phyloP scores from a whole-genome alignment of 441 rosid species.

The Aquilaria agallochum region DNA sequence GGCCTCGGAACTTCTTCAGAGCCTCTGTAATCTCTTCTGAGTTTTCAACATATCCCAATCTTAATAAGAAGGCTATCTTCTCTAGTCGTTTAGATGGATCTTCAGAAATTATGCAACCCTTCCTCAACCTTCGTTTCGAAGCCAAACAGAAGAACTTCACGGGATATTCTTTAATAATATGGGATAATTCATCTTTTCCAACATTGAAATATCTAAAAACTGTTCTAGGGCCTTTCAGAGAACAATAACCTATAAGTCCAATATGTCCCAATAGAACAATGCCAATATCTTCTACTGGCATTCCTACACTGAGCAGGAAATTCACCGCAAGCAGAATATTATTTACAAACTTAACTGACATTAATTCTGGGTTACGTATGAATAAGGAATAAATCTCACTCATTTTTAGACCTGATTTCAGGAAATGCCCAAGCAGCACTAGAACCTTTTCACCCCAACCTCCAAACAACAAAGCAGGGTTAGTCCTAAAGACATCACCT shows the following conservation, averaged over 20 bases:
- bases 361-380: slow-evolving; percentile 45
- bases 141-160: slow-evolving; percentile 49
- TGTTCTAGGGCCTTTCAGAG: slow-evolving; percentile 52
- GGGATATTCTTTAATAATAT: slow-evolving; percentile 55
- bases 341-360: slow-evolving; percentile 38
- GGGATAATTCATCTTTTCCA: slow-evolving; percentile 33
- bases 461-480: slow-evolving; percentile 53
- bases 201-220: slow-evolving; percentile 40
- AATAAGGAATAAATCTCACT: slow-evolving; percentile 40
- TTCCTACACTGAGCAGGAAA: slow-evolving; percentile 45
- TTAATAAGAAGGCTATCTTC: slow-evolving; percentile 56
- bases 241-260: slow-evolving; percentile 41
- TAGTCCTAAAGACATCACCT: slow-evolving; percentile 32
- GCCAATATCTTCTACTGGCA: slow-evolving; percentile 45
- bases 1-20: slow-evolving; percentile 63
- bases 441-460: slow-evolving; percentile 60
- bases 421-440: slow-evolving; percentile 54
- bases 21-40: slow-evolving; percentile 80
- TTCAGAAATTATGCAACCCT: slow-evolving; percentile 18
- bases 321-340: slow-evolving; percentile 46
- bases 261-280: slow-evolving; percentile 29
- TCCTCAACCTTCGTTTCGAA: slow-evolving; percentile 30
- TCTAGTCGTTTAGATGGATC: slow-evolving; percentile 34
- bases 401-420: slow-evolving; percentile 55
- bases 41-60: slow-evolving; percentile 69